phyloP scores from a whole-genome alignment of 768 basidiomycete genomes.

The Tephrocybe sp. region DNA sequence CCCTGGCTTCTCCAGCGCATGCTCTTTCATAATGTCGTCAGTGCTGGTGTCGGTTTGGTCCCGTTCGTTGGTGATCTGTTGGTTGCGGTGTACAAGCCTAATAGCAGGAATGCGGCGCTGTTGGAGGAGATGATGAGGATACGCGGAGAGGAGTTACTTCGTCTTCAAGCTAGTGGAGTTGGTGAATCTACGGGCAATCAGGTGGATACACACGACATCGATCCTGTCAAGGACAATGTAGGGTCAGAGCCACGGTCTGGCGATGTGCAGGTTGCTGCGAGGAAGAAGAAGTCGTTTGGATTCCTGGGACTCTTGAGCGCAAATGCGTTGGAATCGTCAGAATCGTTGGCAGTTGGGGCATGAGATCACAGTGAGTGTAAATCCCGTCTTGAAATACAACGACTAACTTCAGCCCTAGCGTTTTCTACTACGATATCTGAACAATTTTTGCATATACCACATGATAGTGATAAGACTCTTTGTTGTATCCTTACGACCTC shows the following conservation, averaged over 20 bases:
- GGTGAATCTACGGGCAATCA: conserved; percentile 5
- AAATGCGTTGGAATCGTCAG: no score
- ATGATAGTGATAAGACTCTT: no score
- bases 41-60: conserved; percentile 60
- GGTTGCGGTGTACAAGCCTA: conserved; percentile 80
- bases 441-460: no score
- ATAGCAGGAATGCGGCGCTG: conserved; percentile 83
- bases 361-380: no score
- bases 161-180: conserved; percentile 35
- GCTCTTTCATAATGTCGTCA: conserved; percentile 73
- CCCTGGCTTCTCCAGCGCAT: conserved; percentile 68
- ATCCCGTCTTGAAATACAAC: no score
- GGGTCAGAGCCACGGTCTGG: conserved; percentile 52
- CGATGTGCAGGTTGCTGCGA: conserved; percentile 26
- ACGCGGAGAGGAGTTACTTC: conserved; percentile 72
- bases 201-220: conserved; percentile 13
- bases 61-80: conserved; percentile 76
- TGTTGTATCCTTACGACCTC: no score
- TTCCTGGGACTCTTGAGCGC: not conserved
- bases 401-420: no score
- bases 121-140: conserved; percentile 83
- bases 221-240: conserved; percentile 30
- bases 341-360: no score
- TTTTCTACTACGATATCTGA: no score
- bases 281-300: conserved; percentile 10